Conservation (phyloP, 2,329 filamentous ascomycete genomes). For the Ophiosphaerella korrae region DNA sequence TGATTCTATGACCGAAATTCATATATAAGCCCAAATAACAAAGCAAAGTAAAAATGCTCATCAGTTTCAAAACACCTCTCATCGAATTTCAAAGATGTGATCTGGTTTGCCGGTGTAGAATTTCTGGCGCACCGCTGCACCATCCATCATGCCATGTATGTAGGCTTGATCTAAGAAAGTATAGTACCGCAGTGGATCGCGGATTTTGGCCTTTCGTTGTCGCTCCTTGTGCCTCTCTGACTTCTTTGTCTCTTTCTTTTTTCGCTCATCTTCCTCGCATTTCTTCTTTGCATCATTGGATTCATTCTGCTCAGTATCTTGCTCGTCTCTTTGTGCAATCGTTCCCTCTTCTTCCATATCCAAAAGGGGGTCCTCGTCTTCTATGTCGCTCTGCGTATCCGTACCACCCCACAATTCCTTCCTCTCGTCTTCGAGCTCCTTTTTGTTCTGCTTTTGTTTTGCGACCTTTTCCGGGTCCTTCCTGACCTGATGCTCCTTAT, state of each 20-base stretch:
- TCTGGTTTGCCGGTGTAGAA: conserved; percentile 4
- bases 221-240: neutral
- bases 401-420: neutral
- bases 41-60: too few species aligned
- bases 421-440: neutral
- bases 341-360: neutral
- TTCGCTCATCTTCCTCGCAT: neutral
- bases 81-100: conserved; percentile 7
- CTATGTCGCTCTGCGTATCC: neutral
- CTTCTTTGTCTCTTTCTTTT: neutral
- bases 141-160: conserved; percentile 12
- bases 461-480: neutral
- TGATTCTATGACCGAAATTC: too few species aligned
- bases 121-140: conserved; percentile 7
- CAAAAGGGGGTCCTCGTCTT: neutral
- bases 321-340: neutral
- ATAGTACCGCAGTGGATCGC: conserved; percentile 4
- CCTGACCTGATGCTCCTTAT: neutral
- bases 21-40: too few species aligned
- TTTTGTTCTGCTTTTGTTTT: neutral
- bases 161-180: conserved; percentile 7
- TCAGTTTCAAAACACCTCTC: neutral
- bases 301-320: neutral
- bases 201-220: neutral
- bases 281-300: neutral